These are phyloP conservation scores for Fraxinus sp. DNA, from an alignment of 305 asterid genomes.

Conservation along the genomic window DNA sequence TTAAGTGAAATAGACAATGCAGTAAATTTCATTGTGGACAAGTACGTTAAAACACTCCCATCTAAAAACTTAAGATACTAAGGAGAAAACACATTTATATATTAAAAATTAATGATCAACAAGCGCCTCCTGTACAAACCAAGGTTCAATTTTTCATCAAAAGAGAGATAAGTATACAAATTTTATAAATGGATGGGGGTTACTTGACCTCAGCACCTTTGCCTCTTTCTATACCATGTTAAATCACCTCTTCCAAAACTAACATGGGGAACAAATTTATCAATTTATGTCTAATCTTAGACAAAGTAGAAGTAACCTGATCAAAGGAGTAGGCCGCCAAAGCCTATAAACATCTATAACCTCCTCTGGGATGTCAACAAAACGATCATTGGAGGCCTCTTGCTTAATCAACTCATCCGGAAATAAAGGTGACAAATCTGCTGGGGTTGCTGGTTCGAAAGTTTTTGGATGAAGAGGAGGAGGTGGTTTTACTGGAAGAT, in stretches of 20 bases:
- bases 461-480: conserved; percentile 78
- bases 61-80: not conserved
- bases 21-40: not conserved
- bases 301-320: conserved; percentile 46
- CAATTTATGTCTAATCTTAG: not conserved
- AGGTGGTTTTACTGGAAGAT: conserved; percentile 81
- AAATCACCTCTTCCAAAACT: not conserved
- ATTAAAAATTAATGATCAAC: not conserved
- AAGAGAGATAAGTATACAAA: not conserved
- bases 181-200: not conserved
- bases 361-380: conserved; percentile 78
- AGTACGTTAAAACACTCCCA: not conserved
- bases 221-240: not conserved
- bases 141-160: not conserved
- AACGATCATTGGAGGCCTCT: conserved; percentile 55
- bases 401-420: conserved; percentile 80
- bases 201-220: not conserved
- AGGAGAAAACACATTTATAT: not conserved
- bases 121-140: not conserved
- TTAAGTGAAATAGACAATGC: not conserved
- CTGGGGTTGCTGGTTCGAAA: conserved; percentile 62
- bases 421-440: conserved; percentile 71
- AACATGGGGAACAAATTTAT: not conserved
- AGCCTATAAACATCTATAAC: conserved; percentile 73
- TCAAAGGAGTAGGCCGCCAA: conserved; percentile 95